Base-by-base conservation (phyloP, 2,329 filamentous ascomycete species). In the Zymoseptoria ardabiliae region DNA sequence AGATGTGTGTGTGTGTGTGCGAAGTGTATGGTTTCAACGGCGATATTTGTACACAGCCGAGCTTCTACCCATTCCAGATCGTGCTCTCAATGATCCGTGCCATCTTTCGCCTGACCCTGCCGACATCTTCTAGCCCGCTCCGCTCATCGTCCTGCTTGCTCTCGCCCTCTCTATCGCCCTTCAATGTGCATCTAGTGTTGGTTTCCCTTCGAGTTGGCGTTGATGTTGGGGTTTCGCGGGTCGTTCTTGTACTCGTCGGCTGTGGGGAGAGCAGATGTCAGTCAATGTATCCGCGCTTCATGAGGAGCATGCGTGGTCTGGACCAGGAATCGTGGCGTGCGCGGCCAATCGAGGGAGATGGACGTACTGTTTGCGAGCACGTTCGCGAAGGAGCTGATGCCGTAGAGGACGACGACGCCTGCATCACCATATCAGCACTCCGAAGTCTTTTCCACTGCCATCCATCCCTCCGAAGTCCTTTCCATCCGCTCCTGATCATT, bases 221-320 rank as follows among this genome's bases (percentile, higher is more conserved):
- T 76, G 54, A 70, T 71, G 57, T 81, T 80, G 67, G 86, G 86
- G 85, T 97, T 97, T 78, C 92, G 87, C 68, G 92, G 91, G 79
- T 97, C 93, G 82, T 96, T 95, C 87, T 92, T 95, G 85, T 85
- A 97, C 81, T 97, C 91, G 71, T 89, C 90, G 81, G 86, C 93
- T 97, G 70, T 65, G 23, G 50, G 48, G 9, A 17, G 35, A 28
- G 20, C 25, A 2, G n/a, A 21, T 23, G 56, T 58, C 41, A 63
- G 58, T 61, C 58, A 28, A 28, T 9, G 1, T 28, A 8, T 9
- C 25, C 25, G 25, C 7, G 7, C 7, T 28, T 28, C 25, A 9
- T 28, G 25, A 9, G 25, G 25, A 9, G 25, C 6, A 28, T 28
- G 25, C 8, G 9, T 28, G 25, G 25, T 8, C 25, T 28, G 25